Evolutionary conservation across 306 rosid species (phyloP).

Genomic region (Trifolium repens): DNA sequence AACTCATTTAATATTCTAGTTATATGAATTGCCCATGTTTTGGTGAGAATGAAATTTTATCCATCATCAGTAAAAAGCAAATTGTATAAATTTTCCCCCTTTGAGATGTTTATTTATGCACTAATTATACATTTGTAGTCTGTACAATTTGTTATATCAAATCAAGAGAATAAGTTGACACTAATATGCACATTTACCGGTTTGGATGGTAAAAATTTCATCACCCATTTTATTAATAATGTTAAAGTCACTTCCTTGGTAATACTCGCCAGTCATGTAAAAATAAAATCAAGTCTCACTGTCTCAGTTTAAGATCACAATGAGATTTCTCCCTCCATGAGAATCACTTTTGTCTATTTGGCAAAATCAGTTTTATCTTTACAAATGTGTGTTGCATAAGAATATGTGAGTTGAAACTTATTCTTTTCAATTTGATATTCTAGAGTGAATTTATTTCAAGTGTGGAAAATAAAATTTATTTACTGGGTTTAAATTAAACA

Average conservation of each 20-base stretch:
- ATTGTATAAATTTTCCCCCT: not conserved
- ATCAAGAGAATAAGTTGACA: slow-evolving; percentile 5
- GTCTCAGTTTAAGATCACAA: not conserved
- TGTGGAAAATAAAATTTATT: not conserved
- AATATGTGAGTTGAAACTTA: slow-evolving; percentile 1
- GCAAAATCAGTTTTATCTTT: slow-evolving; percentile 16
- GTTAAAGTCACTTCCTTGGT: not conserved
- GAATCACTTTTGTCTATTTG: slow-evolving; percentile 26
- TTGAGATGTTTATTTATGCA: slow-evolving; percentile 26
- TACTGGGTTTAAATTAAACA: slow-evolving; percentile 30
- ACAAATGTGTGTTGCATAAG: not conserved
- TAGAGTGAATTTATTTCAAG: slow-evolving; percentile 7
- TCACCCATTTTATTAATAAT: slow-evolving; percentile 28
- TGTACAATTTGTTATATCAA: slow-evolving; percentile 28
- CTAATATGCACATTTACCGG: slow-evolving; percentile 15
- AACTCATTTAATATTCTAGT: slow-evolving; percentile 16
- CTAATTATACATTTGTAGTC: slow-evolving; percentile 11
- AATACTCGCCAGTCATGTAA: slow-evolving; percentile 9
- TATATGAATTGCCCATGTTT: not conserved
- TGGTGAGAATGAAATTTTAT: slow-evolving; percentile 14
- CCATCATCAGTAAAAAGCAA: slow-evolving; percentile 12
- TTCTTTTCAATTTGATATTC: not conserved
- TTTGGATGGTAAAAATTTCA: slow-evolving; percentile 15
- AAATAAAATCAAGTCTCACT: not conserved
- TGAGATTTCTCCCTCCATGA: slow-evolving; percentile 14